These are phyloP conservation scores for Pythium brassicae DNA, from an alignment of 352 stramenopile species.

Conservation along the genomic window DNA sequence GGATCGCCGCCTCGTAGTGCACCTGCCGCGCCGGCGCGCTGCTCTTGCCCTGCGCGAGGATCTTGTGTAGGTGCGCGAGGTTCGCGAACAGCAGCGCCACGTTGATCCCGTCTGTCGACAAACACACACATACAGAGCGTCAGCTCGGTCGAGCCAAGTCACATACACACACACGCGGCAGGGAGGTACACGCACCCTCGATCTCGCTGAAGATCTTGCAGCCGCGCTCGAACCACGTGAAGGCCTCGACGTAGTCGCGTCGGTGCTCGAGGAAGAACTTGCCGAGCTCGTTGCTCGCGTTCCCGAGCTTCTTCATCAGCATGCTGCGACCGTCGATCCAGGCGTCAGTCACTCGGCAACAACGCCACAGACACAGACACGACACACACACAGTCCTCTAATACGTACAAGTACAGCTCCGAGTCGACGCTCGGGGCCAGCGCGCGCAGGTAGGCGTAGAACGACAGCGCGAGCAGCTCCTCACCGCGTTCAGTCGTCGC, in stretches of 20 bases:
- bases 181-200: constrained; percentile 38
- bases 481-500: background rate
- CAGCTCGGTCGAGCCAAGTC: too few relatives aligned
- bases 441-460: constrained; percentile 60
- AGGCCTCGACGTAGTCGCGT: constrained; percentile 47
- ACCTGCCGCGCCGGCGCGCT: constrained; percentile 22
- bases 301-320: constrained; percentile 87
- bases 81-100: constrained; percentile 78
- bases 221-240: constrained; percentile 75
- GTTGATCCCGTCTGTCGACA: constrained; percentile 57
- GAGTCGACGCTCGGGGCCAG: constrained; percentile 61
- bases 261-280: constrained; percentile 59
- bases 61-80: constrained; percentile 81
- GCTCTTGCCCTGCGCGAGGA: constrained; percentile 61
- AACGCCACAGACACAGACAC: background rate
- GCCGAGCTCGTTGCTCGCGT: constrained; percentile 77
- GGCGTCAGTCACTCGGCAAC: background rate
- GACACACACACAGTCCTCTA: background rate
- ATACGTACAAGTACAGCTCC: constrained; percentile 79
- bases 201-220: constrained; percentile 80
- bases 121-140: too few relatives aligned
- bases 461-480: constrained; percentile 48
- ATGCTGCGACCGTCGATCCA: constrained; percentile 25
- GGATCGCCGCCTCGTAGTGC: constrained; percentile 58
- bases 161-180: too few relatives aligned